These are phyloP conservation scores for Candida pseudofarinosa DNA, from an alignment of 805 yeast genomes.

Conservation along the genomic window DNA sequence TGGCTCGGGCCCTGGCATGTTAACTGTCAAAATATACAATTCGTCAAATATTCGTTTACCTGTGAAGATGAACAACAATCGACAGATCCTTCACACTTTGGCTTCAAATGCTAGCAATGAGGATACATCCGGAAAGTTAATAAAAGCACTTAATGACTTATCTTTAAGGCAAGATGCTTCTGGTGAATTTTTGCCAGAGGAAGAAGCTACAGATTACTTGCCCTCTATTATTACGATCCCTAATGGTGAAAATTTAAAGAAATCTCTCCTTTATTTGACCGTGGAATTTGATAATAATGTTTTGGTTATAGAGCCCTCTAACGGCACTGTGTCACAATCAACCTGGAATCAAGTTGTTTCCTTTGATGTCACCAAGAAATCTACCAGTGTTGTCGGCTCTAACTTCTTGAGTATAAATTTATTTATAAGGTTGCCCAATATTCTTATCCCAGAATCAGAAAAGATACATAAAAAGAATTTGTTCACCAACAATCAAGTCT, in stretches of 20 bases:
- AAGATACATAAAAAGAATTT: constrained; percentile 22
- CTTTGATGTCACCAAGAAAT: constrained; percentile 66
- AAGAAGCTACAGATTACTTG: constrained; percentile 33
- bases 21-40: constrained; percentile 72
- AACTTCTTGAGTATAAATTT: constrained; percentile 66
- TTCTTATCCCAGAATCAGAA: constrained; percentile 45
- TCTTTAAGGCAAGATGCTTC: constrained; percentile 10
- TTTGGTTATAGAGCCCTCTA: constrained; percentile 79
- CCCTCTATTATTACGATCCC: constrained; percentile 57
- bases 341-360: constrained; percentile 86
- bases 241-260: constrained; percentile 46
- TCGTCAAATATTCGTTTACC: constrained; percentile 70
- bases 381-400: constrained; percentile 39
- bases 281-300: constrained; percentile 94
- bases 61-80: constrained; percentile 60
- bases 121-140: constrained; percentile 22
- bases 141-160: constrained; percentile 26
- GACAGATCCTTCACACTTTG: constrained; percentile 58
- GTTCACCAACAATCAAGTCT: constrained; percentile 22
- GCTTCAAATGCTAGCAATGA: constrained; percentile 48
- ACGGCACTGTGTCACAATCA: constrained; percentile 75
- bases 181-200: constrained; percentile 23
- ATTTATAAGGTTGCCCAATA: constrained; percentile 72
- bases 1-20: constrained; percentile 53
- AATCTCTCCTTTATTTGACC: constrained; percentile 76